Conservation (phyloP, 352 stramenopile genomes). For the Phytopythium aichiense region DNA sequence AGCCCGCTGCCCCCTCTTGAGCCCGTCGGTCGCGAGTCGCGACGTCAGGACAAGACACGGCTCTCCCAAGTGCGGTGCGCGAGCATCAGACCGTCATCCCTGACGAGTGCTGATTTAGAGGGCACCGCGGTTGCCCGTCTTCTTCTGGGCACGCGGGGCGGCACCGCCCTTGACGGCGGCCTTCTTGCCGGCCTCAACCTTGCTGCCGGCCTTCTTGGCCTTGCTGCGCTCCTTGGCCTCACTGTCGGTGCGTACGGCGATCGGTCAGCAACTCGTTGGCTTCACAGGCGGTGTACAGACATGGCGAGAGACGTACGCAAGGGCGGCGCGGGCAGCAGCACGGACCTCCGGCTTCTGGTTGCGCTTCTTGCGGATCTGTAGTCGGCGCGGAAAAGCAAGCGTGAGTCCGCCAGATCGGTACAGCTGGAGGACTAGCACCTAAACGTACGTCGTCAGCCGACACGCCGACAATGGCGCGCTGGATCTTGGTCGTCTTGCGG, state of each 20-base stretch:
- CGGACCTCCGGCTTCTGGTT: slow-evolving; percentile 94
- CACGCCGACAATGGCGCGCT: slow-evolving; percentile 96
- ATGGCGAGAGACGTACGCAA: slow-evolving; percentile 75
- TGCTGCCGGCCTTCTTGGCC: slow-evolving; percentile 67
- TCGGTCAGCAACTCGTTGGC: neutral
- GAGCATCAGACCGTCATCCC: slow-evolving; percentile 13
- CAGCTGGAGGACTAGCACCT: too few species aligned
- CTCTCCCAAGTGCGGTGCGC: slow-evolving; percentile 22
- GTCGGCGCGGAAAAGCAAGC: neutral
- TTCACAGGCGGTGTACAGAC: neutral
- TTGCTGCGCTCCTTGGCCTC: slow-evolving; percentile 89
- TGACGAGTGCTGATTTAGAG: slow-evolving; percentile 48
- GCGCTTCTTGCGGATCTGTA: slow-evolving; percentile 96
- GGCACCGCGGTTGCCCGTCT: slow-evolving; percentile 87
- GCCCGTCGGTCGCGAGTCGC: neutral
- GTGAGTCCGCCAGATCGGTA: neutral
- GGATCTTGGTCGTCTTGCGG: slow-evolving; percentile 95
- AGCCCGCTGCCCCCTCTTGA: slow-evolving; percentile 5
- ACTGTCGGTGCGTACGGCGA: slow-evolving; percentile 7
- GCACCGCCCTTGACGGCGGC: slow-evolving; percentile 50
- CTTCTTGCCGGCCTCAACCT: slow-evolving; percentile 61
- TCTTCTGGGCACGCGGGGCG: slow-evolving; percentile 77
- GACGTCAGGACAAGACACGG: slow-evolving; percentile 3
- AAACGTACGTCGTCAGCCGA: slow-evolving; percentile 91
- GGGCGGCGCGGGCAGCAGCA: slow-evolving; percentile 86